phyloP scores from a whole-genome alignment of 805 yeast species.

The Yamadazyma tumulicola region DNA sequence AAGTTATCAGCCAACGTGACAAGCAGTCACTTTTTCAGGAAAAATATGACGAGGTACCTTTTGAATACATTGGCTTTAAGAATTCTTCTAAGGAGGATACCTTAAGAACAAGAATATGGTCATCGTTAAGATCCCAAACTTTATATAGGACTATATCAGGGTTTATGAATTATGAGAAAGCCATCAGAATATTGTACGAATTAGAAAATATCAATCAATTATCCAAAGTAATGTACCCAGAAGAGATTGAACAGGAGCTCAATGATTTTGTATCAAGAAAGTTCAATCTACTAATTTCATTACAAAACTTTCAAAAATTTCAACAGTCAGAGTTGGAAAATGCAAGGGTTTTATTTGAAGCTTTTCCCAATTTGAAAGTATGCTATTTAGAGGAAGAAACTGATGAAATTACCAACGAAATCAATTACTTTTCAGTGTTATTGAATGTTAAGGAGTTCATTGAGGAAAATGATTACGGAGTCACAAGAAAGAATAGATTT shows the following conservation, averaged over 20 bases:
- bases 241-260: slow-evolving; percentile 19
- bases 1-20: neutral
- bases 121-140: slow-evolving; percentile 45
- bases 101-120: slow-evolving; percentile 52
- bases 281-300: slow-evolving; percentile 75
- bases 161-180: slow-evolving; percentile 46
- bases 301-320: slow-evolving; percentile 79
- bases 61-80: slow-evolving; percentile 69
- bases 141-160: slow-evolving; percentile 46
- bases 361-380: slow-evolving; percentile 65
- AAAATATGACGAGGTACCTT: slow-evolving; percentile 57
- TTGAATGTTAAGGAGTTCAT: slow-evolving; percentile 14
- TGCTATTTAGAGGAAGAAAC: slow-evolving; percentile 51
- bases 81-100: slow-evolving; percentile 59
- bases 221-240: slow-evolving; percentile 7
- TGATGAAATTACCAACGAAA: slow-evolving; percentile 39
- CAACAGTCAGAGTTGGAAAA: slow-evolving; percentile 62
- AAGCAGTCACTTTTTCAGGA: slow-evolving; percentile 4
- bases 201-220: slow-evolving; percentile 43
- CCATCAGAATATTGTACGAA: slow-evolving; percentile 56
- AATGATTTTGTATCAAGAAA: slow-evolving; percentile 63
- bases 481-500: slow-evolving; percentile 20
- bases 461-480: slow-evolving; percentile 30
- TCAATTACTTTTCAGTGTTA: slow-evolving; percentile 60
- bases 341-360: slow-evolving; percentile 60